These are phyloP conservation scores for Thymus mandschuricus DNA, from an alignment of 257 asterid genomes.

Conservation along the genomic window DNA sequence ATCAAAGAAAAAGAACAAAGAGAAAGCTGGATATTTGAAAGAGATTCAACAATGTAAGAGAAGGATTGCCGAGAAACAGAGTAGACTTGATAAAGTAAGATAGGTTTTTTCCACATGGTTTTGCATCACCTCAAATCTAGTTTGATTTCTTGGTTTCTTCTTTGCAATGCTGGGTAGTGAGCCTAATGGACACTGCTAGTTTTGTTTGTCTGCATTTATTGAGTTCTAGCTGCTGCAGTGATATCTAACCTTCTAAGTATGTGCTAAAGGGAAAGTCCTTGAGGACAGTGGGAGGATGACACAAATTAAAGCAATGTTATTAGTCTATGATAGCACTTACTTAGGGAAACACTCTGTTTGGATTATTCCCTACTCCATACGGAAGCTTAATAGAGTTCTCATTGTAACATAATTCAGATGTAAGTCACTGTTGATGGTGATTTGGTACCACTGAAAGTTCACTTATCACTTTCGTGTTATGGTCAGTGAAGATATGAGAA, in stretches of 20 bases:
- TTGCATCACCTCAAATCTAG: constrained; percentile 2
- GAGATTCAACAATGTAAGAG: constrained; percentile 73
- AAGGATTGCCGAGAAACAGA: constrained; percentile 77
- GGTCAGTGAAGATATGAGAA: constrained; percentile 18
- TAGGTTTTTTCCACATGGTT: constrained; percentile 21
- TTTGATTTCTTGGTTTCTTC: constrained; percentile 20
- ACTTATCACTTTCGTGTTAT: not conserved
- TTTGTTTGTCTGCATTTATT: constrained; percentile 16
- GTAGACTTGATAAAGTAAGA: constrained; percentile 76
- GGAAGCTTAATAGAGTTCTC: not conserved
- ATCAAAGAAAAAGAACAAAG: constrained; percentile 73
- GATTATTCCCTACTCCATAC: not conserved
- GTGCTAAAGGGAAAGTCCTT: constrained; percentile 22
- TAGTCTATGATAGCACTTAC: not conserved
- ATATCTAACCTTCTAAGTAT: not conserved
- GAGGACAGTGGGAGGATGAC: constrained; percentile 11
- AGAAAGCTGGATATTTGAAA: constrained; percentile 74
- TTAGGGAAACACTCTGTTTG: not conserved
- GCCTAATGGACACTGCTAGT: constrained; percentile 19
- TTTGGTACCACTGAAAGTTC: not conserved
- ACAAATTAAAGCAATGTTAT: not conserved
- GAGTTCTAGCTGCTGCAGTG: constrained; percentile 22
- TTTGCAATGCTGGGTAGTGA: constrained; percentile 11
- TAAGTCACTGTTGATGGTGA: not conserved
- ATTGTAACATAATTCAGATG: not conserved